phyloP scores from a whole-genome alignment of 1,284 basidiomycete species.

The Schizophyllum amplum region DNA sequence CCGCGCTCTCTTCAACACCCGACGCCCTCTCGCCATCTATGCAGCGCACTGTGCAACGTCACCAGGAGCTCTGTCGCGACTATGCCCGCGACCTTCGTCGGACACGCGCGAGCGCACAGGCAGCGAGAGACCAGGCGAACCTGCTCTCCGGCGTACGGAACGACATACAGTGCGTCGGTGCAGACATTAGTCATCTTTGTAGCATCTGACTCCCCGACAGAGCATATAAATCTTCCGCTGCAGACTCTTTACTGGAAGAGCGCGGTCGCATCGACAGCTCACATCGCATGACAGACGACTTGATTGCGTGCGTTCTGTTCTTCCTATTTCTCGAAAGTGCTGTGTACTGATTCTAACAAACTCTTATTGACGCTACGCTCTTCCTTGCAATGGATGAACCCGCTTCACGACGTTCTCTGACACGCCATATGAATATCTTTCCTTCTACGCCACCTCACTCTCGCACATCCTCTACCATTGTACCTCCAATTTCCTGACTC shows the following conservation, averaged over 20 bases:
- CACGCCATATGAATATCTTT: too few relatives aligned
- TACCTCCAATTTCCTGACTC: too few relatives aligned
- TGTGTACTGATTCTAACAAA: too few relatives aligned
- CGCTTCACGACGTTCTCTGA: too few relatives aligned
- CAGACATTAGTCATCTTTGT: background rate
- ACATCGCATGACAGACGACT: conserved; percentile 91
- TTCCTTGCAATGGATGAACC: too few relatives aligned
- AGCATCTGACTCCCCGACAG: conserved; percentile 26
- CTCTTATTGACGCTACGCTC: too few relatives aligned
- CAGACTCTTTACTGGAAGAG: conserved; percentile 84
- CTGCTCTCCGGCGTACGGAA: conserved; percentile 88
- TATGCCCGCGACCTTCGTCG: conserved; percentile 77
- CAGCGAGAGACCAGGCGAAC: conserved; percentile 81
- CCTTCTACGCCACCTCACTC: too few relatives aligned
- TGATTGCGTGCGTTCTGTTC: conserved; percentile 62
- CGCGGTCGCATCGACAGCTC: conserved; percentile 86
- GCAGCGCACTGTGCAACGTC: conserved; percentile 83
- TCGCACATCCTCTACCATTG: too few relatives aligned
- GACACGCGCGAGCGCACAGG: conserved; percentile 79
- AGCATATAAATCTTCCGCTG: conserved; percentile 83
- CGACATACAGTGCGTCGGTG: conserved; percentile 79
- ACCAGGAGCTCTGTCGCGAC: conserved; percentile 86
- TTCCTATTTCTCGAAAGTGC: too few relatives aligned
- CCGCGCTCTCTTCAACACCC: conserved; percentile 62
- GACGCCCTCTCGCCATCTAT: conserved; percentile 78